phyloP scores from a whole-genome alignment of 2,329 filamentous ascomycete genomes.

The Pestalotiopsis sp. region DNA sequence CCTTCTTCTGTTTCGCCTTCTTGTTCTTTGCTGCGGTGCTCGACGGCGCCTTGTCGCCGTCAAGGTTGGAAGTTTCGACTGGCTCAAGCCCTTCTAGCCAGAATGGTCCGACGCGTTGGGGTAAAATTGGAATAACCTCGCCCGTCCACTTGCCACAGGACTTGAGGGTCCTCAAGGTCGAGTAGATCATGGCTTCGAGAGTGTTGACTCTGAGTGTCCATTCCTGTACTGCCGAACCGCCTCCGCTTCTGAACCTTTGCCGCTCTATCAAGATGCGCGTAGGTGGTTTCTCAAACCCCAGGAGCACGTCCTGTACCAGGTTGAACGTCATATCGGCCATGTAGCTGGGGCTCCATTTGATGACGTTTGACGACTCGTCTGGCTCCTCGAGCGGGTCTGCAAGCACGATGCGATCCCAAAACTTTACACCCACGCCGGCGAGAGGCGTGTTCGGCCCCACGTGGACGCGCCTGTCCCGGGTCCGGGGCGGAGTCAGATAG shows the following conservation, averaged over 20 bases:
- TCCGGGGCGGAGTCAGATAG: constrained; percentile 46
- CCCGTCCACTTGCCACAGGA: constrained; percentile 44
- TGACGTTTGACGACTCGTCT: constrained; percentile 8
- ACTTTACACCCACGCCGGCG: constrained; percentile 27
- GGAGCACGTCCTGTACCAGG: constrained; percentile 37
- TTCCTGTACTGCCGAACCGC: constrained; percentile 68
- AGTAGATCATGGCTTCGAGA: constrained; percentile 81
- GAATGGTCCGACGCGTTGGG: constrained; percentile 57
- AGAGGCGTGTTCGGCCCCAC: constrained; percentile 14
- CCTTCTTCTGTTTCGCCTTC: constrained; percentile 27
- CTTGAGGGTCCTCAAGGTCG: constrained; percentile 61
- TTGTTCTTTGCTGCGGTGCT: constrained; percentile 17
- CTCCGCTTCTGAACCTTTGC: constrained; percentile 64
- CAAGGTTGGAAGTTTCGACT: constrained; percentile 12
- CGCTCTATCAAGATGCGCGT: constrained; percentile 71
- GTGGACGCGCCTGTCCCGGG: constrained; percentile 9
- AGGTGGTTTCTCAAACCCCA: constrained; percentile 51
- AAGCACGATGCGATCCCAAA: constrained; percentile 38
- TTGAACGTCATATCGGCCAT: constrained; percentile 35
- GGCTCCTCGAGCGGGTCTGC: not conserved
- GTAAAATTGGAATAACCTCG: constrained; percentile 52
- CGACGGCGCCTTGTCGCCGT: constrained; percentile 11
- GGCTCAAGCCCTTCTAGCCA: constrained; percentile 39
- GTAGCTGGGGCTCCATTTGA: constrained; percentile 35
- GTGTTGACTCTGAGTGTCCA: constrained; percentile 85